Base-by-base conservation (phyloP, 768 basidiomycete species). In the Russula griseocarnosa region DNA sequence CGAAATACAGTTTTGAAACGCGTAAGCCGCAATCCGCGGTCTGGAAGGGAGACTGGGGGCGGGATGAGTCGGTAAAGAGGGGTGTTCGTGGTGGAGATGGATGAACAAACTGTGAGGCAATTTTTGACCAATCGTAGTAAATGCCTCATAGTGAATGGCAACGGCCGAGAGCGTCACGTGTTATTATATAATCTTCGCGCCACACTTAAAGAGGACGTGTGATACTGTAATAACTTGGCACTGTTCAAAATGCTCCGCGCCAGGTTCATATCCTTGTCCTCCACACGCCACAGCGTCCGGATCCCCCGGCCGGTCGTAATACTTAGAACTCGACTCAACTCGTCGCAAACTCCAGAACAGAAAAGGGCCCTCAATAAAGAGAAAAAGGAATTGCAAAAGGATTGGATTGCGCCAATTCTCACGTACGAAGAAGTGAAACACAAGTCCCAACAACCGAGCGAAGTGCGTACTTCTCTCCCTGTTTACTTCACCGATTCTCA, bases 371-470 rank as follows among this genome's bases (percentile, higher is more conserved):
- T 72, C 18, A 76, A 82, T 61, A 76, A 78, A 66, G 70, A 77
- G 63, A 73, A 74, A 34, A 72, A 79, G 57, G 72, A 74, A 28
- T 61, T 79, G 24, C 85, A 84, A 70, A 78, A 82, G 67, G 90
- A 92, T 68, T 96, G 94, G 94, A 85, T 83, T 68, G 81, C 86
- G 18, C 84, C 82, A 47, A 77, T 85, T 26, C 75, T 97, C 58
- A 79, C 81, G 0, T 98, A 96, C 72, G 88, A 88, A 38, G 84
- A 92, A 66, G 76, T 98, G 36, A 88, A 96, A 70, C 86, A 87
- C 3, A 84, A 82, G 67, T 93, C 92, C 0, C 74, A 85, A 69
- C 86, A 83, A 69, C 96, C 96, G 4, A 83, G 85, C 59, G 74
- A 80, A 3, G 90, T 90, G 69, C 44, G 74, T 70, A 11, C 49